Evolutionary conservation across 139 green algal species (phyloP), one percentile per base, ranked within the genome.

Genomic region (Chlorella vulgaris): DNA sequence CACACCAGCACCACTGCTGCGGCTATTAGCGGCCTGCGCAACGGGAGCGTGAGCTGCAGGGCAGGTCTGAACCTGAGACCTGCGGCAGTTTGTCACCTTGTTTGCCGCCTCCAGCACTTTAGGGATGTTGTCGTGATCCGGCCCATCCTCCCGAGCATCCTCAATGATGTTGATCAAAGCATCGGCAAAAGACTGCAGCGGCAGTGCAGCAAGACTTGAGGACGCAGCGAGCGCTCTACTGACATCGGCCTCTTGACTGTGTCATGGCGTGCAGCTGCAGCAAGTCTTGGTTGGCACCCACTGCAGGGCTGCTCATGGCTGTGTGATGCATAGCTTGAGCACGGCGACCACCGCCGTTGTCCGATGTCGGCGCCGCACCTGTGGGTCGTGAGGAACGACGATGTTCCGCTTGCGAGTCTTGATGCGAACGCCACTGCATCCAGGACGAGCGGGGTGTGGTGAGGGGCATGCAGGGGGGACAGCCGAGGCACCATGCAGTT

Each of bases 351-450:
- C 18, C 15, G 55, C 55, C 55, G 22, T 8, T 58, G 13, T 10
- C 47, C 47, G 47, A 10, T 15, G 47, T 15, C 10, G 47, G 13
- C 47, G 47, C 5, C 55, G 26, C n/a, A 79, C 79, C 74, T 88
- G 89, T 7, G 96, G 96, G 78, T 99, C 96, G 43, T 95, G 91
- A 31, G 96, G 93, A 77, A 98, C 93, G 29, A 94, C 92, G 83
- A 99, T 98, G 83, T 99, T 99, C 74, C 96, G 86, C 88, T 99
- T 99, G 66, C 96, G 89, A 68, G 94, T 98, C 81, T 98, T 99
- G 83, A 97, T 91, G 81, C 91, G 91, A 31, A 96, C 94, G 81
- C 94, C 94, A 84, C 94, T 97, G 92, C 85, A 83, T 4, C 26
- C 24, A 42, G 58, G 50, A 0, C 28, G 53, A 28, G 55, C 0